These are phyloP conservation scores for Erucastrum elatum DNA, from an alignment of 345 rosid genomes.

Conservation along the genomic window DNA sequence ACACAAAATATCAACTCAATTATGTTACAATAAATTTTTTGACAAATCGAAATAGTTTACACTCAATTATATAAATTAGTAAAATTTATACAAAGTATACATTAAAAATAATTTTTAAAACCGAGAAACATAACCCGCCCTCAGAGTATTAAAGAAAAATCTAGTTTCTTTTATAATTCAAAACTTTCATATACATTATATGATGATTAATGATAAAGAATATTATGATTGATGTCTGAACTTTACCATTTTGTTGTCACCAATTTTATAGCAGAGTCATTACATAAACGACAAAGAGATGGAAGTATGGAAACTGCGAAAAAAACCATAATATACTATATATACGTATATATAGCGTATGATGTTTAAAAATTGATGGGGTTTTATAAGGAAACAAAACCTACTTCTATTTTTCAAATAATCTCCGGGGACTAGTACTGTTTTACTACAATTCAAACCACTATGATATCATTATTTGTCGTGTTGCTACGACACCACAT, in stretches of 20 bases:
- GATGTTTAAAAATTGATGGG: not conserved
- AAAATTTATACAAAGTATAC: no score
- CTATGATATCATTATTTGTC: not conserved
- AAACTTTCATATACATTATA: not conserved
- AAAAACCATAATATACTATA: not conserved
- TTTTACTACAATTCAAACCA: not conserved
- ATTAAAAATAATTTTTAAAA: no score
- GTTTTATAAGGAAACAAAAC: not conserved
- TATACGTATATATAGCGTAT: not conserved
- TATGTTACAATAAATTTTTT: no score
- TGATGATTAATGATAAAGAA: not conserved
- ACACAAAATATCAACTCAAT: no score
- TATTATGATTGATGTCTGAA: slow-evolving; percentile 14
- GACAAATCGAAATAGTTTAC: no score
- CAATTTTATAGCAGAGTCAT: not conserved
- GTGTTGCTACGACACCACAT: not conserved
- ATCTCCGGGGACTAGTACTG: not conserved
- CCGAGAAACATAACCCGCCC: no score
- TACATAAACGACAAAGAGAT: slow-evolving; percentile 9
- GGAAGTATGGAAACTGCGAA: not conserved
- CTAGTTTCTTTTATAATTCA: not conserved
- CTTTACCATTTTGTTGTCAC: not conserved
- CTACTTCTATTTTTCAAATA: not conserved
- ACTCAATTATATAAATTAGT: no score
- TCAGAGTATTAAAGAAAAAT: no score